Evolutionary conservation across 2,329 filamentous ascomycete species (phyloP), one percentile per base, ranked within the genome.

Genomic region (Pyrenophora teres): DNA sequence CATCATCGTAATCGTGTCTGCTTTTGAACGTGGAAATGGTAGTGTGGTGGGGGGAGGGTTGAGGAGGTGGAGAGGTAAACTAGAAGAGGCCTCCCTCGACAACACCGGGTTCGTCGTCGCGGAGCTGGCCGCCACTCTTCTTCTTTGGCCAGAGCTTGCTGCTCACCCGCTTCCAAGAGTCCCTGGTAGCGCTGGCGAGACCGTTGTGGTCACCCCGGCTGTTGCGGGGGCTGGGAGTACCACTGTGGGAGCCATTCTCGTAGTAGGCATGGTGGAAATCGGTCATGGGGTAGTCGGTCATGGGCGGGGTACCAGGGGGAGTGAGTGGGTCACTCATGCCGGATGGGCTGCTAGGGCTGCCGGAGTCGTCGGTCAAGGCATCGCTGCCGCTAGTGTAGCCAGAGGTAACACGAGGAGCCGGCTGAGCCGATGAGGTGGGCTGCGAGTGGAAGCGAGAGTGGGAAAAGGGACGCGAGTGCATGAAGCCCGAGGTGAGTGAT

Each of bases 261-360:
- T 69, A 70, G 51, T 72, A 72, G 21, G 67, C 65, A 33, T 70
- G 69, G 21, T 70, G 63, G 37, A 67, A 70, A 40, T 75, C 72
- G 9, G 55, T 62, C 68, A 73, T 70, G 5, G 88, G 87, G 32
- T 70, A 71, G 40, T 72, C 69, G 56, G 60, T 71, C 30, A 89
- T 89, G 1, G 88, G 88, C 0, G 89, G 89, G 4, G 89, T 92
- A 6, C 88, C 89, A 2, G 88, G 88, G 1, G 89, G 89, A 3
- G 89, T 92, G 78, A 90, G 86, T 3, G 81, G 87, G 65, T 87
- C 87, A 53, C 79, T 76, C 21, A 41, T 80, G 72, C 30, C 83
- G 78, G 44, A 76, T 2, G 76, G 75, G 54, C 47, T 77, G 19
- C 67, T 47, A 25, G 52, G 51, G 80, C 81, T 83, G 49, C 81